These are phyloP conservation scores for Aspergillus tanneri DNA, from an alignment of 2,329 filamentous ascomycete species.

Conservation along the genomic window DNA sequence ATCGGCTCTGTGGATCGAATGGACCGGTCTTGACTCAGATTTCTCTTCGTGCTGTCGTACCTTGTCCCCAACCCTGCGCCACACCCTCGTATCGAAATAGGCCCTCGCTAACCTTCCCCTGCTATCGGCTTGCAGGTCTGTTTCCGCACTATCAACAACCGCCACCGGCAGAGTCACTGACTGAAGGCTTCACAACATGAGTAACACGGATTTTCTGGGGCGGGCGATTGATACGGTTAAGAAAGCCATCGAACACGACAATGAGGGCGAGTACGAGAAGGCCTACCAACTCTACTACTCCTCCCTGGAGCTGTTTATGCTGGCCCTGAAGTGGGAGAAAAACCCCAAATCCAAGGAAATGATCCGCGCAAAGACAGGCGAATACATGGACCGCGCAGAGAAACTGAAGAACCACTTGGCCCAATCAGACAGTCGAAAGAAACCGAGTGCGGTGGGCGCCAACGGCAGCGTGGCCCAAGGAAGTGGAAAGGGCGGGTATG, in stretches of 20 bases:
- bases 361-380: slow-evolving; percentile 89
- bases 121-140: not conserved
- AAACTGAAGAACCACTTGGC: slow-evolving; percentile 91
- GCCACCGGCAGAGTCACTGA: not conserved
- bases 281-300: slow-evolving; percentile 96
- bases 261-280: slow-evolving; percentile 92
- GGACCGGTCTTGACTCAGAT: not conserved
- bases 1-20: not conserved
- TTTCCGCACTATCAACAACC: not conserved
- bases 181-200: slow-evolving; percentile 60
- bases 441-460: slow-evolving; percentile 52
- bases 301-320: slow-evolving; percentile 96
- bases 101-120: slow-evolving; percentile 6
- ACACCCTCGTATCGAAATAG: not conserved
- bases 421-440: slow-evolving; percentile 56
- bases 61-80: not conserved
- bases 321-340: slow-evolving; percentile 99
- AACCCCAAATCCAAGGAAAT: slow-evolving; percentile 96
- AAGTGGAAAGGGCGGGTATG: slow-evolving; percentile 57
- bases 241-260: slow-evolving; percentile 95
- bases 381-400: slow-evolving; percentile 98
- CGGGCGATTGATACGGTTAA: slow-evolving; percentile 96
- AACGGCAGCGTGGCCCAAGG: slow-evolving; percentile 54
- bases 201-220: slow-evolving; percentile 93
- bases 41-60: not conserved